Percentiles rank a stretch among this genome's conserved stretches.
These are phyloP conservation scores for Euphorbia corollata DNA, from an alignment of 441 rosid genomes.

Conservation along the genomic window DNA sequence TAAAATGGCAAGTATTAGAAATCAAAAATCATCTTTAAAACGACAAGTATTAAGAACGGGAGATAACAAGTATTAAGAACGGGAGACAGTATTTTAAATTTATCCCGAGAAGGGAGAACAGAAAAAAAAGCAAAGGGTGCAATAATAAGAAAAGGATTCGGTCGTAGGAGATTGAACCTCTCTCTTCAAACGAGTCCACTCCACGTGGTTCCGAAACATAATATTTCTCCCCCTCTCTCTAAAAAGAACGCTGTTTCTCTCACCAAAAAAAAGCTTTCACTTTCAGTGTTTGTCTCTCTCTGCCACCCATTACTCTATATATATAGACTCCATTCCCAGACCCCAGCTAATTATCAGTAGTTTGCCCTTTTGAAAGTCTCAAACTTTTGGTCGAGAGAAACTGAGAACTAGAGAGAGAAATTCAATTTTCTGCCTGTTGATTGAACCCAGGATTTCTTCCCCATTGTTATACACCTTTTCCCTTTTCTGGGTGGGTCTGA, in stretches of 20 bases:
- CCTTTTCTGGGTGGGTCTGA: background rate
- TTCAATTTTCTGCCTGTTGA: background rate
- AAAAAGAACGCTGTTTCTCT: background rate
- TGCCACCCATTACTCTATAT: no score
- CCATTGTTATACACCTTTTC: constrained; percentile 4
- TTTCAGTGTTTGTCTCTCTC: constrained; percentile 4
- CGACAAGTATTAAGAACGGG: no score
- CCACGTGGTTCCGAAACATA: constrained; percentile 35
- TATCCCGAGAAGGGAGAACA: no score
- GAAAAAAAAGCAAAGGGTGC: background rate
- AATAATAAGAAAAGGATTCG: background rate
- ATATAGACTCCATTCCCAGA: background rate
- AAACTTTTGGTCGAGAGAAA: background rate
- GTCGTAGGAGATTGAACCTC: background rate
- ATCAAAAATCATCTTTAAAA: no score
- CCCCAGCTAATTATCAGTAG: constrained; percentile 9
- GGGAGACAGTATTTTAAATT: no score
- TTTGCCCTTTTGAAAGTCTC: constrained; percentile 7
- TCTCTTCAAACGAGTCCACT: constrained; percentile 16
- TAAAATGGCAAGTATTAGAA: no score
- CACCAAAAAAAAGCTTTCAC: constrained; percentile 3
- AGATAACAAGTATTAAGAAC: no score
- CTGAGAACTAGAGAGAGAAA: background rate
- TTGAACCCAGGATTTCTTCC: constrained; percentile 13
- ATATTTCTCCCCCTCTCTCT: constrained; percentile 4